Evolutionary conservation across 176 grass and related monocot genomes (phyloP), one percentile per base, ranked within the genome.

Genomic region (Oryza punctata): DNA sequence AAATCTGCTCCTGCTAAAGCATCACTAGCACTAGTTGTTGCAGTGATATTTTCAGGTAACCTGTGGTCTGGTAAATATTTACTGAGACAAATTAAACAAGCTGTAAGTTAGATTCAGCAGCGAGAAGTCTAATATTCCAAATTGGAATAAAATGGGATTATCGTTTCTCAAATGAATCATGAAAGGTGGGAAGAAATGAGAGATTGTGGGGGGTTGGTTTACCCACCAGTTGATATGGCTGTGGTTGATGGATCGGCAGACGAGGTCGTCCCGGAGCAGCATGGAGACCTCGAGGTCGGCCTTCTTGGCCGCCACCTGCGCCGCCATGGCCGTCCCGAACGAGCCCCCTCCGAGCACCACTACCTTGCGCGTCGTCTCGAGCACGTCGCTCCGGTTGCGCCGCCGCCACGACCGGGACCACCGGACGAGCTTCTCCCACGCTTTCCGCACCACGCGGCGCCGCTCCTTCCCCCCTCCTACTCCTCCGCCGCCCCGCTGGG

Each of bases 361-460:
- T 2, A 97, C 94, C 92, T 97, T 97, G 40, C 84, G 89, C 73
- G 92, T 97, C n/a, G 68, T 71, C 81, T 93, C 90, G 38, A 98
- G 89, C 29, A 95, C 73, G 83, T 94, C 95, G 84, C 84, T 89
- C 30, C 84, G 84, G 63, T 93, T 92, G 54, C 87, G 90, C 18
- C 87, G 80, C 16, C 96, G 78, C 96, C 87, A 93, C 23, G 91
- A 98, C 69, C 91, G 89, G 59, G 93, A 98, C 93, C 93, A 98
- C 10, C 93, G 87, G 16, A 98, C 85, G 4, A 98, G 90, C 89
- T 98, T 98, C 93, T 98, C 96, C 96, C 93, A 95, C 28, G 93
- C 93, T 75, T 90, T 83, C 54, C 91, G 70, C 72, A 98, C 91
- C 29, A 44, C 89, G 28, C 85, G 82, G 61, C 91, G 85, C 21